These are phyloP conservation scores for Hydnomerulius pinastri DNA, from an alignment of 768 basidiomycete species.

Conservation along the genomic window DNA sequence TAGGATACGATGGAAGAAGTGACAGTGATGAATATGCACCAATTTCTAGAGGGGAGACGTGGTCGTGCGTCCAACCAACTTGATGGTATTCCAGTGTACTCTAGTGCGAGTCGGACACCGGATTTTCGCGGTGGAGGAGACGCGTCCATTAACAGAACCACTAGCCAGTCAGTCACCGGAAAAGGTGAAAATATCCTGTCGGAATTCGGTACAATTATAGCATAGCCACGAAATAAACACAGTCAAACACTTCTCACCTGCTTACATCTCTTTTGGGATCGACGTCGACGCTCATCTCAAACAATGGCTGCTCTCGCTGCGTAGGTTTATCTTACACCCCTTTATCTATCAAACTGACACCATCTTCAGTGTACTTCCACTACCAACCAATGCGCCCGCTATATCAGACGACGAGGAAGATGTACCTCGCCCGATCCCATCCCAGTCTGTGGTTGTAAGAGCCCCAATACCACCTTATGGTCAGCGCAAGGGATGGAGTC, in stretches of 20 bases:
- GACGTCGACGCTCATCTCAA: constrained; percentile 21
- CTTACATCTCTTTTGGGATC: constrained; percentile 14
- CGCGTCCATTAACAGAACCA: constrained; percentile 7
- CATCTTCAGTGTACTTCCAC: constrained; percentile 64
- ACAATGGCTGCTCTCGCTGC: constrained; percentile 72
- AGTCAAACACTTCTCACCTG: constrained; percentile 18
- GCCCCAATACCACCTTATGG: constrained; percentile 80
- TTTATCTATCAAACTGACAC: constrained; percentile 7
- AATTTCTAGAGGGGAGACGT: constrained; percentile 86
- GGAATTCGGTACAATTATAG: constrained; percentile 21
- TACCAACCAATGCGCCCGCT: constrained; percentile 55
- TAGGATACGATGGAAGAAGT: constrained; percentile 69
- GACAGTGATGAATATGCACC: constrained; percentile 88
- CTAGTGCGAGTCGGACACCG: constrained; percentile 61
- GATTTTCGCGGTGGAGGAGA: constrained; percentile 36
- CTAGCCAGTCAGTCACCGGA: too few relatives aligned
- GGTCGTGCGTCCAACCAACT: constrained; percentile 86
- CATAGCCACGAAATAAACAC: constrained; percentile 30
- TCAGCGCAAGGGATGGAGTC: constrained; percentile 83
- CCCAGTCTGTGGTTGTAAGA: constrained; percentile 49
- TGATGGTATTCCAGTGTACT: constrained; percentile 67
- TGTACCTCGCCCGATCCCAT: constrained; percentile 28
- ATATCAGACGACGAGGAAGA: constrained; percentile 66
- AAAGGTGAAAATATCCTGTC: constrained; percentile 4
- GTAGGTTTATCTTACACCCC: constrained; percentile 45